Conservation (phyloP, 768 basidiomycete genomes). For the Royoungia palumana region DNA sequence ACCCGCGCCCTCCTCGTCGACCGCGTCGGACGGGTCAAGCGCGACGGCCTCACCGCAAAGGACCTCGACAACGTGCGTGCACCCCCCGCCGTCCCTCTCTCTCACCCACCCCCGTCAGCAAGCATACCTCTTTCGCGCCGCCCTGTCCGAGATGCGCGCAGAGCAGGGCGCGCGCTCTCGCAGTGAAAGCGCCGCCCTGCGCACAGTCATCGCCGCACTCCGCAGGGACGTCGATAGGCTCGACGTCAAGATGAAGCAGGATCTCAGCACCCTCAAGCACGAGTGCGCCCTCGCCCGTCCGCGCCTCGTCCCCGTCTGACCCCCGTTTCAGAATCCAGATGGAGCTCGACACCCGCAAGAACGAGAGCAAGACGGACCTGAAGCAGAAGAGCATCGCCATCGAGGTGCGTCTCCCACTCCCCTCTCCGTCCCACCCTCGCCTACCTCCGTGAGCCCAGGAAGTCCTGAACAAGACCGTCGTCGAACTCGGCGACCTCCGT, state of each 20-base stretch:
- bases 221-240: constrained; percentile 84
- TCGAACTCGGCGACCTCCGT: constrained; percentile 72
- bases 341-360: constrained; percentile 92
- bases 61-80: constrained; percentile 76
- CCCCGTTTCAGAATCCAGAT: constrained; percentile 73
- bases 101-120: constrained; percentile 48
- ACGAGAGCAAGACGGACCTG: constrained; percentile 79
- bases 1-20: constrained; percentile 78
- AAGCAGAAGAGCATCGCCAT: constrained; percentile 83
- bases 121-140: constrained; percentile 94
- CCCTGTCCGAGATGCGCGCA: constrained; percentile 83
- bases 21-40: constrained; percentile 63
- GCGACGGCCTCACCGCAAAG: constrained; percentile 70
- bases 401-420: constrained; percentile 54
- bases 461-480: constrained; percentile 69
- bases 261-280: constrained; percentile 82
- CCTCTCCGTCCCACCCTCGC: neutral
- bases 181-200: constrained; percentile 81
- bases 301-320: neutral
- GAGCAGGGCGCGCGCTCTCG: constrained; percentile 79
- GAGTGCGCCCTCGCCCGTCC: constrained; percentile 56
- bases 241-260: constrained; percentile 91
- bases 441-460: constrained; percentile 42
- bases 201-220: constrained; percentile 70
- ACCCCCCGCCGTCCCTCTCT: neutral